Evolutionary conservation across 192 early-diverging fungal genomes (phyloP), one percentile per base, ranked within the genome.

Genomic region (Podila epicladia): DNA sequence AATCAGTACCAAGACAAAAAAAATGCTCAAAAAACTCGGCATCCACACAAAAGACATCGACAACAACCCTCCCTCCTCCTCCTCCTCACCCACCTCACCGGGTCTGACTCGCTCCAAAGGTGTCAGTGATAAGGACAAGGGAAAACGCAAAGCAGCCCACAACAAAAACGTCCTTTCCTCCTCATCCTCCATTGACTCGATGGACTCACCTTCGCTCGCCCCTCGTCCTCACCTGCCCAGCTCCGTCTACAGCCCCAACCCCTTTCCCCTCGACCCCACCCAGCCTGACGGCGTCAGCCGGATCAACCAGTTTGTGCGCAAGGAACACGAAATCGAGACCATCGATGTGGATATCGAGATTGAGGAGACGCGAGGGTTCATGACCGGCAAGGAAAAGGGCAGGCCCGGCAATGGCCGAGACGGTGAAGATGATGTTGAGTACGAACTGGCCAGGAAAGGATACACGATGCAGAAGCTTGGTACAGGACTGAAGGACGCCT

Each of bases 331-430:
- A n/a, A 41, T 48, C 0, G 75, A 79, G 31, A 38, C 60, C 1
- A 37, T 68, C 20, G 75, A 79, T 5, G 71, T 79, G 19, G 75
- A 79, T 9, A 79, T 79, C 29, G 75, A 79, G 53, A 15, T 79
- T 17, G 75, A 79, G 31, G 75, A 79, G 20, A 71, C 64, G 2
- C 65, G 65, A 37, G 75, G 75, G 9, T 79, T 79, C 57, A 69
- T 79, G 8, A 72, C 75, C 0, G 75, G 75, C 9, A 72, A 67
- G 65, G 2, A 69, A 26, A 24, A 50, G 55, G 41, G 13, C 3
- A 45, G 41, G 4, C 41, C 41, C 17, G 41, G 35, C 1, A 37
- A 9, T 37, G 9, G 37, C 5, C 19, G n/a, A 11, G n/a, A 58
- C 33, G 32, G 17, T 5, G 55, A 53, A 0, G 5, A 51, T 12